Conservation (phyloP, 2,329 filamentous ascomycete species). For the Aspergillus sp. region DNA sequence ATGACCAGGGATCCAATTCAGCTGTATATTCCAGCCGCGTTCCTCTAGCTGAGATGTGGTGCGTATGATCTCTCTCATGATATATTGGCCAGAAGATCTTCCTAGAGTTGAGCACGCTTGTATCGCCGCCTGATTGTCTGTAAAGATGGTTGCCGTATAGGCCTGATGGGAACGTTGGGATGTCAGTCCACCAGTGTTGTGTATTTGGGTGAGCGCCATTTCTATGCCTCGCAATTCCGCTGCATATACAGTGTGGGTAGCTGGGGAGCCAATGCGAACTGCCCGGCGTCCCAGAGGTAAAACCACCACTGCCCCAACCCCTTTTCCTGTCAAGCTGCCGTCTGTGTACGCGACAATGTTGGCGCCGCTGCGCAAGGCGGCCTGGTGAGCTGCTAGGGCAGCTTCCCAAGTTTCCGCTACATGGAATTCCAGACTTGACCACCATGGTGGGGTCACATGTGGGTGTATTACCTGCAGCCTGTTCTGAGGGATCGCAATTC, state of each 20-base stretch:
- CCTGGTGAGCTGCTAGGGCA: neutral
- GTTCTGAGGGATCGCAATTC: neutral
- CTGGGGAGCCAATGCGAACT: neutral
- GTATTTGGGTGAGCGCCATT: neutral
- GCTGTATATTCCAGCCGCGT: neutral
- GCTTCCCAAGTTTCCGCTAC: neutral
- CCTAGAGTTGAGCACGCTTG: constrained; percentile 20
- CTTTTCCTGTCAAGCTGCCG: neutral
- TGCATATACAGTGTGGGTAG: neutral
- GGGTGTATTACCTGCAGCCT: neutral
- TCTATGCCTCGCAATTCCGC: neutral
- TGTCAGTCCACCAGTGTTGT: neutral
- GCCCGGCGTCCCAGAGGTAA: neutral
- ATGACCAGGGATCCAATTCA: neutral
- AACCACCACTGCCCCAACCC: neutral
- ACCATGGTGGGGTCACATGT: neutral
- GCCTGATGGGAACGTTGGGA: neutral
- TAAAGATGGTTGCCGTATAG: constrained; percentile 15
- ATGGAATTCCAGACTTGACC: neutral
- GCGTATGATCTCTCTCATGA: constrained; percentile 4
- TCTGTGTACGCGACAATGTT: neutral
- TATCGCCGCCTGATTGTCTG: constrained; percentile 27
- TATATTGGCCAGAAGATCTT: constrained; percentile 22
- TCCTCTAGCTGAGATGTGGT: constrained; percentile 2
- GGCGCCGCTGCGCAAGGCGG: neutral